Percentiles rank a stretch among this genome's conserved stretches.
Evolutionary conservation across 2,329 filamentous ascomycete species (phyloP).

Genomic region (Trichocomaceae sp.): DNA sequence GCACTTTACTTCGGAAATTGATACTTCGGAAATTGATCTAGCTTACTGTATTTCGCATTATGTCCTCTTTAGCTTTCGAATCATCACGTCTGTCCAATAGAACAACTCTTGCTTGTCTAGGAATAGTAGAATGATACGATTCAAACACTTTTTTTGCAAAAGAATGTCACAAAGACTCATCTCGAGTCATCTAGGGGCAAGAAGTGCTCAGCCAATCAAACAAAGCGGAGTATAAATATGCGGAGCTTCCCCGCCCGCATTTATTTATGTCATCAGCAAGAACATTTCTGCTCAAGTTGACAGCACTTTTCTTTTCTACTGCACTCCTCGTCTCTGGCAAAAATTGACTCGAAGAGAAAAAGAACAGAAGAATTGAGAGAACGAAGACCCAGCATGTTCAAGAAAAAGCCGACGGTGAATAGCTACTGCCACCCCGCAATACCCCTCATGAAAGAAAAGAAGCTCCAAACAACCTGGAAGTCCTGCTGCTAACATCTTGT

Average conservation of each 20-base stretch:
- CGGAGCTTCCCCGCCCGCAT: constrained; percentile 5
- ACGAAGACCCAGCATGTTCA: constrained; percentile 44
- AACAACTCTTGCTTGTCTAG: background rate
- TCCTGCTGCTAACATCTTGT: constrained; percentile 13
- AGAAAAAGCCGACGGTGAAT: constrained; percentile 49
- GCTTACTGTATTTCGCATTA: background rate
- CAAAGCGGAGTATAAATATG: background rate
- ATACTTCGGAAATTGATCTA: background rate
- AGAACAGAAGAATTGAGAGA: background rate
- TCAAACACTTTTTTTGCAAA: background rate
- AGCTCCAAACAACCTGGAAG: background rate
- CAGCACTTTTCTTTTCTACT: background rate
- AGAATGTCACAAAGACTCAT: constrained; percentile 8
- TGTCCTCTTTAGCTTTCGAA: background rate
- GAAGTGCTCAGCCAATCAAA: background rate
- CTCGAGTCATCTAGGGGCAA: constrained; percentile 4
- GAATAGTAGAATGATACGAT: background rate
- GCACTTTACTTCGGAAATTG: background rate
- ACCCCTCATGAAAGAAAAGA: background rate
- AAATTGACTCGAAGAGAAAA: background rate
- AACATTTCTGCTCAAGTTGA: background rate
- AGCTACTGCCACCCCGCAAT: constrained; percentile 1
- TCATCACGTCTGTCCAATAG: background rate
- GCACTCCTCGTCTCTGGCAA: background rate
- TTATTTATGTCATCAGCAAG: constrained; percentile 5